Base-by-base conservation (phyloP, 345 rosid species). In the Eucalyptus erythrocorys region DNA sequence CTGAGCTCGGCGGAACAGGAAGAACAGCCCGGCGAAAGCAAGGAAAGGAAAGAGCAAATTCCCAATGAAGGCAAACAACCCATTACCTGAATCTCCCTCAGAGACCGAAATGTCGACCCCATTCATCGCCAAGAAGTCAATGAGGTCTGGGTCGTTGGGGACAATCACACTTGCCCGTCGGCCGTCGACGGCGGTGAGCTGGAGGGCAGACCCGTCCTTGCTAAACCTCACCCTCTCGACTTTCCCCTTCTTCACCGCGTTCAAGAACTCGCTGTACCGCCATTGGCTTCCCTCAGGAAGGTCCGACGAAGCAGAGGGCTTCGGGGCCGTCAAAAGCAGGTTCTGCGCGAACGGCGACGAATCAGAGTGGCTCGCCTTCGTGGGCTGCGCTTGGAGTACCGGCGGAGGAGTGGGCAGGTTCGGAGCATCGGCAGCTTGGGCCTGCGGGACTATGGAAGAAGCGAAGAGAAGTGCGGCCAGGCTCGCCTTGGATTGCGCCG, bases 261-360 rank as follows among this genome's bases (percentile, higher is more conserved):
- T 90, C 48, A 90, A 87, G 89, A 90, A 90, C 86, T 90, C 91
- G 86, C 91, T 90, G 84, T 90, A 90, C 86, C 91, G 86, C 91
- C 91, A 90, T 22, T 88, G 89, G 24, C 87, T 30, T 50, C 91
- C 91, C 87, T 90, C 91, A 22, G 91, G 91, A 57, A 90, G 91
- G 89, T 90, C 91, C 30, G 91, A 79, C 79, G 88, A 47, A 48
- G 89, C 32, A 71, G 90, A 92, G 3, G 95, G 95, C 64, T 91
- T 93, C 7, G 95, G 94, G 32, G 93, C 95, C 7, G 93, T 92
- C 22, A 93, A 90, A 55, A 93, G 92, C 51, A 92, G 89, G 87
- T 92, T 93, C 88, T 93, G 93, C 50, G 88, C 79, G 88, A 93
- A 91, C 48, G 95, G 93, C 16, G 94, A 89, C 30, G 88, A 2